phyloP scores from a whole-genome alignment of 495 filamentous ascomycete genomes.

The Daldinia childiae region DNA sequence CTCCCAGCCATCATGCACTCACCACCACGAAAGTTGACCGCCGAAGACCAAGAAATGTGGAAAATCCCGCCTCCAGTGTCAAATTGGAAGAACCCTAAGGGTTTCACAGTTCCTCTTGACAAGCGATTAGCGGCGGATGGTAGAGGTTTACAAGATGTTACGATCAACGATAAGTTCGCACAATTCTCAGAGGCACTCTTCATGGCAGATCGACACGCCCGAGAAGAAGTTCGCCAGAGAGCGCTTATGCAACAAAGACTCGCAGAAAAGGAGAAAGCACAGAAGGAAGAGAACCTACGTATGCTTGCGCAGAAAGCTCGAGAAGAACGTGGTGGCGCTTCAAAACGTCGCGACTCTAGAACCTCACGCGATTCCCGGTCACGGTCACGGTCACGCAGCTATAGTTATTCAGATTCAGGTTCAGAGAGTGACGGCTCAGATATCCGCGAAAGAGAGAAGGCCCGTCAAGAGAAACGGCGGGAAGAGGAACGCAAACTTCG shows the following conservation, averaged over 20 bases:
- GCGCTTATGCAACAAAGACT: slow-evolving; percentile 95
- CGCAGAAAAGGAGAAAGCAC: slow-evolving; percentile 93
- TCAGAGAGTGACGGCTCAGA: slow-evolving; percentile 74
- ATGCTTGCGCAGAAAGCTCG: slow-evolving; percentile 90
- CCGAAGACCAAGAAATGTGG: slow-evolving; percentile 97
- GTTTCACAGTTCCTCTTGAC: slow-evolving; percentile 95
- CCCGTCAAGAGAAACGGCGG: slow-evolving; percentile 77
- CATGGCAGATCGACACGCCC: slow-evolving; percentile 91
- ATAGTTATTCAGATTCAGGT: slow-evolving; percentile 65
- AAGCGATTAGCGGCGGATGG: slow-evolving; percentile 98
- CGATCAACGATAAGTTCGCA: slow-evolving; percentile 99
- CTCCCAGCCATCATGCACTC: slow-evolving; percentile 96
- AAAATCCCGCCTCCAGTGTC: slow-evolving; percentile 93
- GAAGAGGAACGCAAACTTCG: slow-evolving; percentile 90
- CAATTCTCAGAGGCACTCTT: slow-evolving; percentile 94
- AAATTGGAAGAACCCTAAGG: slow-evolving; percentile 99
- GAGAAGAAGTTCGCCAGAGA: slow-evolving; percentile 93
- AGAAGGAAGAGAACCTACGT: slow-evolving; percentile 93
- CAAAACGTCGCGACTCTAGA: slow-evolving; percentile 61
- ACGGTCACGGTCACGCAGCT: slow-evolving; percentile 61
- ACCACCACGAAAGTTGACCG: slow-evolving; percentile 92
- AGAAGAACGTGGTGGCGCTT: slow-evolving; percentile 72
- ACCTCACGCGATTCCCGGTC: slow-evolving; percentile 59
- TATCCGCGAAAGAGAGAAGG: slow-evolving; percentile 76
- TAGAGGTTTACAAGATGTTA: slow-evolving; percentile 89